Percentiles rank a stretch among this genome's conserved stretches.
Evolutionary conservation across 1,284 basidiomycete genomes (phyloP).

Genomic region (Gomphus sp.): DNA sequence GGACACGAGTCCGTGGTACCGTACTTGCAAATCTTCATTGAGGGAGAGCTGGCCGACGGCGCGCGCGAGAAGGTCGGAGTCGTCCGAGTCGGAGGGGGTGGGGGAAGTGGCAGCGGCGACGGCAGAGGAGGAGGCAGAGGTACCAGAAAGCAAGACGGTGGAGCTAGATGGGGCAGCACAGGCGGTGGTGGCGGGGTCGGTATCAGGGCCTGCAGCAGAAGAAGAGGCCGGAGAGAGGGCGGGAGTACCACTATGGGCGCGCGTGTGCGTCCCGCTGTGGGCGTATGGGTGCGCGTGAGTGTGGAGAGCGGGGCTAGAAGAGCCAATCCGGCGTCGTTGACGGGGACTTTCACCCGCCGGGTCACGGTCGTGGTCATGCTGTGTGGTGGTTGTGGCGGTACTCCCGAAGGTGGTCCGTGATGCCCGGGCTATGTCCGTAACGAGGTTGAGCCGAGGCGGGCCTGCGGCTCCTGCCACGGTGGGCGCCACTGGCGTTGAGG

Average conservation of each 20-base stretch:
- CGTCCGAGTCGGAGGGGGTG: conserved; percentile 4
- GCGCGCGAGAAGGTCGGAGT: conserved; percentile 37
- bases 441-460: conserved; percentile 1
- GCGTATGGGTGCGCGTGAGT: not conserved
- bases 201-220: no score
- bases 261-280: not conserved
- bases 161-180: no score
- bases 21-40: conserved; percentile 73
- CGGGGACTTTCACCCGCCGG: conserved; percentile 23
- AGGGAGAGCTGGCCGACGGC: conserved; percentile 77
- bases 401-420: conserved; percentile 12
- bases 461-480: not conserved
- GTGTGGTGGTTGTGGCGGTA: conserved; percentile 15
- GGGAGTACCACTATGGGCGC: not conserved
- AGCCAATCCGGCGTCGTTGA: conserved; percentile 13
- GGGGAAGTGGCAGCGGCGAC: not conserved
- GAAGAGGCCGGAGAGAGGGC: not conserved
- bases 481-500: no score
- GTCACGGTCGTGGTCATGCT: conserved; percentile 18
- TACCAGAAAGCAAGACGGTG: no score
- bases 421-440: not conserved
- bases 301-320: conserved; percentile 2
- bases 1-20: conserved; percentile 73
- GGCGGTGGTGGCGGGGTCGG: no score
- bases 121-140: no score